Evolutionary conservation across 2,329 filamentous ascomycete genomes (phyloP).

Genomic region (Talaromyces sp.): DNA sequence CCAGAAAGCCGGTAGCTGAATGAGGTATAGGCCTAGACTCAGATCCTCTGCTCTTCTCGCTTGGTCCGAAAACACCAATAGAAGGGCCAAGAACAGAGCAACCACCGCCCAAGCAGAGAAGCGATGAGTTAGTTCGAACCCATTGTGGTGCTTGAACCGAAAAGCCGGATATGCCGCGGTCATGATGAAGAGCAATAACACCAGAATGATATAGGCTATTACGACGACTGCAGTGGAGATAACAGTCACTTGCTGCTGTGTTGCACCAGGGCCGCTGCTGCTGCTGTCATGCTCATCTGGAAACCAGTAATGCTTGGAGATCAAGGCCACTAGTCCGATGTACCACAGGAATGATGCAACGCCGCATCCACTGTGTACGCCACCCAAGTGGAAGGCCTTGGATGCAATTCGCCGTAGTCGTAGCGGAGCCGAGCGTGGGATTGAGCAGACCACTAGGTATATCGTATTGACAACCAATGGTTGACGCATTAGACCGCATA

Average conservation of each 20-base stretch:
- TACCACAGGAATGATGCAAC: slow-evolving; percentile 50
- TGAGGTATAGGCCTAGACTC: slow-evolving; percentile 38
- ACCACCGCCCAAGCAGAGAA: slow-evolving; percentile 70
- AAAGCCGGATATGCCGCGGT: slow-evolving; percentile 62
- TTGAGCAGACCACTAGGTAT: slow-evolving; percentile 44
- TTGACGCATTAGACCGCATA: slow-evolving; percentile 49
- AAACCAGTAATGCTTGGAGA: slow-evolving; percentile 34
- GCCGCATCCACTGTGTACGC: slow-evolving; percentile 52
- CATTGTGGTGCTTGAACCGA: slow-evolving; percentile 61
- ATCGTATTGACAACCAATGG: slow-evolving; percentile 53
- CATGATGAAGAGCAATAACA: slow-evolving; percentile 59
- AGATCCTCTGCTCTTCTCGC: slow-evolving; percentile 33
- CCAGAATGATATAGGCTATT: slow-evolving; percentile 57
- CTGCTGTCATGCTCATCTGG: slow-evolving; percentile 3
- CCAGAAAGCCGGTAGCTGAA: slow-evolving; percentile 60
- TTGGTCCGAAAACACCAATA: slow-evolving; percentile 53
- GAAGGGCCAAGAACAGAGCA: slow-evolving; percentile 62
- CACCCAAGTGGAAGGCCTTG: slow-evolving; percentile 55
- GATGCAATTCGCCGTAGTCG: slow-evolving; percentile 45
- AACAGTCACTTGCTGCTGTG: slow-evolving; percentile 15
- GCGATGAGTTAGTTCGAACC: slow-evolving; percentile 68
- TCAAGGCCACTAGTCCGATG: slow-evolving; percentile 33
- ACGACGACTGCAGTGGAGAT: slow-evolving; percentile 44
- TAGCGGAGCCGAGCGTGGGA: slow-evolving; percentile 46
- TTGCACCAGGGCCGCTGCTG: neutral